Percentiles rank a stretch among this genome's conserved stretches.
phyloP scores from a whole-genome alignment of 257 asterid species.

The Vinca minor region DNA sequence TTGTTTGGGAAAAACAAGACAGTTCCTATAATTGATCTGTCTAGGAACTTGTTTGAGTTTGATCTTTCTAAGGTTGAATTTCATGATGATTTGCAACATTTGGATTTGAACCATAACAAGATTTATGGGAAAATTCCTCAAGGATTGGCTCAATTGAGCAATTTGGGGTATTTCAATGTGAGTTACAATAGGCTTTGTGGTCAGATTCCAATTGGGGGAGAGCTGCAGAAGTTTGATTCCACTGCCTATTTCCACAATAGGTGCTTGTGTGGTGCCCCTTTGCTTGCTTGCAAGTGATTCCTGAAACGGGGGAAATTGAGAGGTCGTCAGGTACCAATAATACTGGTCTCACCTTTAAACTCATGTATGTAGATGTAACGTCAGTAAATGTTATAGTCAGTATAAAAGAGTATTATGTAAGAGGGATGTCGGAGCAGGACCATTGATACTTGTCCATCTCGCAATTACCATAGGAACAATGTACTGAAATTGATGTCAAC shows the following conservation, averaged over 20 bases:
- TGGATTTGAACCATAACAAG: constrained; percentile 56
- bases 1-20: constrained; percentile 54
- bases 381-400: no score
- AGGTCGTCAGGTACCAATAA: no score
- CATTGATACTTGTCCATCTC: no score
- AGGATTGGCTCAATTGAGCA: constrained; percentile 19
- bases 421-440: no score
- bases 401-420: no score
- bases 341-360: no score
- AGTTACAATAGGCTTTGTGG: constrained; percentile 61
- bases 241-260: constrained; percentile 38
- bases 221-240: constrained; percentile 24
- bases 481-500: no score
- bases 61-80: constrained; percentile 47
- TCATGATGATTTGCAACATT: constrained; percentile 19
- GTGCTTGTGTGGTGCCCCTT: constrained; percentile 52
- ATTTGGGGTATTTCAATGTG: constrained; percentile 31
- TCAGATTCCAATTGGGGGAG: constrained; percentile 43
- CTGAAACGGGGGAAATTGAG: no score
- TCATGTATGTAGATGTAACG: no score
- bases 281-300: constrained; percentile 38
- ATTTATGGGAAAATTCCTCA: constrained; percentile 42
- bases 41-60: constrained; percentile 50
- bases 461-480: no score
- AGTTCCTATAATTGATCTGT: constrained; percentile 20